These are phyloP conservation scores for Ceratopteris richardii DNA, from an alignment of 75 land plant genomes.

Conservation along the genomic window DNA sequence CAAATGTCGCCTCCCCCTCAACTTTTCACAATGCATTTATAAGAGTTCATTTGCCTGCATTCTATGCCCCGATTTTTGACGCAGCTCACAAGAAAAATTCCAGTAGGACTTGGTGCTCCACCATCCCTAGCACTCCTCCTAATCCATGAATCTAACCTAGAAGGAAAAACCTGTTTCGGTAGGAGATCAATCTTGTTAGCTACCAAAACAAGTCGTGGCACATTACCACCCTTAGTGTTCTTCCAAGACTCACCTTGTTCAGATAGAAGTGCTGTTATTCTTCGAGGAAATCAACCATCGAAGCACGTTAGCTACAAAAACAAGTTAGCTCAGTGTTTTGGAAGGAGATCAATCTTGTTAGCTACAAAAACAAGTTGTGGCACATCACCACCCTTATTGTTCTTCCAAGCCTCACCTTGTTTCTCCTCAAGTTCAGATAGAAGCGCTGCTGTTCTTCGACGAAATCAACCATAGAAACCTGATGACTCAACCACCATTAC, in stretches of 20 bases:
- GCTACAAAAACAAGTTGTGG: slow-evolving; percentile 74
- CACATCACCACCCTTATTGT: slow-evolving; percentile 66
- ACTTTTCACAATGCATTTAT: slow-evolving; percentile 72
- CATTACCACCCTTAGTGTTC: too few species aligned
- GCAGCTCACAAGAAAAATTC: slow-evolving; percentile 77
- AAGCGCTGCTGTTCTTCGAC: slow-evolving; percentile 46
- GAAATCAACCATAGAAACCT: slow-evolving; percentile 89
- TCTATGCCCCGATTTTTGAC: slow-evolving; percentile 71
- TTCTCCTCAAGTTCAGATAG: slow-evolving; percentile 48
- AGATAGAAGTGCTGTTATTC: too few species aligned
- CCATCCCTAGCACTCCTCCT: slow-evolving; percentile 54
- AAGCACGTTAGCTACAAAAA: too few species aligned
- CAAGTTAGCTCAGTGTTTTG: too few species aligned
- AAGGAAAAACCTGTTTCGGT: slow-evolving; percentile 51
- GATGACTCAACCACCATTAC: slow-evolving; percentile 68
- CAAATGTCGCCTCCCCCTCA: slow-evolving; percentile 39
- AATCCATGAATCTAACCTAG: slow-evolving; percentile 66
- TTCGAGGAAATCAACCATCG: too few species aligned
- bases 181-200: too few species aligned
- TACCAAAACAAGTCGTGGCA: too few species aligned
- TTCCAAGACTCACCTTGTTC: too few species aligned
- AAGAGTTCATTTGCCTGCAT: slow-evolving; percentile 91
- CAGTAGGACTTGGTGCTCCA: slow-evolving; percentile 50
- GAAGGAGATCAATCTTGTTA: slow-evolving; percentile 82
- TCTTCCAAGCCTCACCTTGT: slow-evolving; percentile 50